Evolutionary conservation across 768 basidiomycete species (phyloP).

Genomic region (Lactarius pseudohatsudake): DNA sequence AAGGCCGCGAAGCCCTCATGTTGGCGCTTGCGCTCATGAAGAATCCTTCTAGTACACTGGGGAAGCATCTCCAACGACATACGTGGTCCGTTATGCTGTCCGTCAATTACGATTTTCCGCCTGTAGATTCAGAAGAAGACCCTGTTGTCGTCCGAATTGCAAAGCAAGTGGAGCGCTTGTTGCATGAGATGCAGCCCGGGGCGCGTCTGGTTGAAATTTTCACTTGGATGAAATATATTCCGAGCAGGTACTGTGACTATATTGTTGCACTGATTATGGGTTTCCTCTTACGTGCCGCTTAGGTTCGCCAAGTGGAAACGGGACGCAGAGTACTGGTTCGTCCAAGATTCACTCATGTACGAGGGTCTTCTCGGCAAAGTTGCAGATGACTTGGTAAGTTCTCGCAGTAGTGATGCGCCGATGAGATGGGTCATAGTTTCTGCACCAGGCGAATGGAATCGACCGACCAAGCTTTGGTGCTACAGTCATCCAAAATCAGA

Average conservation of each 20-base stretch:
- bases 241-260: neutral
- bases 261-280: neutral
- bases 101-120: slow-evolving; percentile 10
- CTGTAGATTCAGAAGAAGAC: slow-evolving; percentile 20
- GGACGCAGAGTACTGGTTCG: slow-evolving; percentile 10
- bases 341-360: slow-evolving; percentile 12
- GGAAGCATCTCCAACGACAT: slow-evolving; percentile 31
- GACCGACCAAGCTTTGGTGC: slow-evolving; percentile 12
- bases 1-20: slow-evolving; percentile 35
- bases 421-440: neutral
- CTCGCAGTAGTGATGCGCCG: neutral
- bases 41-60: slow-evolving; percentile 30
- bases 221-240: slow-evolving; percentile 6
- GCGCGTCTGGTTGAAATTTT: neutral
- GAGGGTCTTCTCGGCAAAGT: slow-evolving; percentile 11
- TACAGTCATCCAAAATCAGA: slow-evolving; percentile 10
- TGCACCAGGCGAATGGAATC: neutral
- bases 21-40: slow-evolving; percentile 31
- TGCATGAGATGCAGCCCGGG: neutral
- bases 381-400: neutral
- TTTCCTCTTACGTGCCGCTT: neutral
- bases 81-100: slow-evolving; percentile 32
- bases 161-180: neutral
- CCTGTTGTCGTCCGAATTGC: neutral
- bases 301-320: slow-evolving; percentile 22